Conservation (phyloP, 2,329 filamentous ascomycete species). For the Neofusicoccum parvum region DNA sequence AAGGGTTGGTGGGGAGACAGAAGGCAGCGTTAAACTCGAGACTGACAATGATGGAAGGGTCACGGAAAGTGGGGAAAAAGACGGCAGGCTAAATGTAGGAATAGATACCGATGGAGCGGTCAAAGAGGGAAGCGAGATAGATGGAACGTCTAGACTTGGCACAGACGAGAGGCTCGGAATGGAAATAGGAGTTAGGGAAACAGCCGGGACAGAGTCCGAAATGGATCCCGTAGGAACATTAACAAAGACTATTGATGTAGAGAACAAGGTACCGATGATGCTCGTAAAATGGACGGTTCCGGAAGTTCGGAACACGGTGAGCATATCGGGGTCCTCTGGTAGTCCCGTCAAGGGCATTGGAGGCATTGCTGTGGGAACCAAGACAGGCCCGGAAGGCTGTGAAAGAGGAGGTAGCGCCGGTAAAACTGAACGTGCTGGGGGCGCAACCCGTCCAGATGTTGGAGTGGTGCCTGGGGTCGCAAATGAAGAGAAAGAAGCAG, state of each 20-base stretch:
- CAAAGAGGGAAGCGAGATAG: not conserved
- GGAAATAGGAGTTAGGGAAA: not conserved
- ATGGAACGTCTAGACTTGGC: not conserved
- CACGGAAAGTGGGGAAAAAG: not conserved
- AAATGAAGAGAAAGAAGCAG: not conserved
- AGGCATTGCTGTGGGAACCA: too few relatives aligned
- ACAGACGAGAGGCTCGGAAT: not conserved
- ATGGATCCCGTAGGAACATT: not conserved
- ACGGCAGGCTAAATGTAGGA: not conserved
- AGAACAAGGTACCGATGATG: not conserved
- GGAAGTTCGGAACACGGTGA: conserved; percentile 2
- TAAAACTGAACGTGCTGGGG: not conserved
- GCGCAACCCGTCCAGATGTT: not conserved
- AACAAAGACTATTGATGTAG: not conserved
- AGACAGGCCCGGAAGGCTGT: not conserved
- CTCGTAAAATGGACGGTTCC: not conserved
- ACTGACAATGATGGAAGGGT: not conserved
- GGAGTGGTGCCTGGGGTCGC: not conserved
- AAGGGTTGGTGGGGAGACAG: not conserved
- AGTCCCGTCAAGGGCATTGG: not conserved
- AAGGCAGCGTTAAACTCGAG: not conserved
- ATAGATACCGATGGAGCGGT: not conserved
- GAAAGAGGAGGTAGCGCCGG: not conserved
- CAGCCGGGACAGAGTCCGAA: not conserved
- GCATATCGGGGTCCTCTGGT: not conserved